Conservation (phyloP, 2,329 filamentous ascomycete species). For the Thelonectria discophora region DNA sequence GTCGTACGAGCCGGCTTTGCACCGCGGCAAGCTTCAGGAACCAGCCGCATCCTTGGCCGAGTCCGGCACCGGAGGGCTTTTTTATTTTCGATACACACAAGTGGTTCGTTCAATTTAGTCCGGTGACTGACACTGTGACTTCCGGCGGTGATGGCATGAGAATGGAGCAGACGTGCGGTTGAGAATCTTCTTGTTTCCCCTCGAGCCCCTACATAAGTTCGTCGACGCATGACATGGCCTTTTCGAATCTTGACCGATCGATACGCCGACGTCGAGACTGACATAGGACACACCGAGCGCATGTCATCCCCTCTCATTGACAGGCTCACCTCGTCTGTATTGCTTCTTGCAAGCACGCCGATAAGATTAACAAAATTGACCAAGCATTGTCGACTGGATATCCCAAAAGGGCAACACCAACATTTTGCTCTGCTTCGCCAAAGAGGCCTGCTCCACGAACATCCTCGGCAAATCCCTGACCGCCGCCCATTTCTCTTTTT, state of each 20-base stretch:
- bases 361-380: constrained; percentile 10
- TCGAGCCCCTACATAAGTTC: constrained; percentile 17
- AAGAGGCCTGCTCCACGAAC: background rate
- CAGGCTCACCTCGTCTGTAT: constrained; percentile 2
- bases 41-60: constrained; percentile 9
- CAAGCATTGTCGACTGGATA: constrained; percentile 3
- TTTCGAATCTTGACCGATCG: constrained; percentile 5
- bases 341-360: constrained; percentile 15
- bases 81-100: background rate
- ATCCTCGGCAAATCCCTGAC: constrained; percentile 28
- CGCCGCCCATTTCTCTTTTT: constrained; percentile 2
- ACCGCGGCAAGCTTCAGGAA: constrained; percentile 1
- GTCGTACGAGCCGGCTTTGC: constrained; percentile 27
- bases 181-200: background rate
- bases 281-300: constrained; percentile 10
- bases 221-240: constrained; percentile 16
- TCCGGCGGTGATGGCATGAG: constrained; percentile 21
- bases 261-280: constrained; percentile 15
- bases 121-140: background rate
- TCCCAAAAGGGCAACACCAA: constrained; percentile 12
- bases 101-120: constrained; percentile 20
- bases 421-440: too few species aligned
- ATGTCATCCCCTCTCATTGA: constrained; percentile 15
- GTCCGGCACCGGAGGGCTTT: constrained; percentile 6
- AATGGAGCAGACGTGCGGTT: constrained; percentile 14